Evolutionary conservation across 345 rosid species (phyloP).

Genomic region (Dipteronia dyeriana): DNA sequence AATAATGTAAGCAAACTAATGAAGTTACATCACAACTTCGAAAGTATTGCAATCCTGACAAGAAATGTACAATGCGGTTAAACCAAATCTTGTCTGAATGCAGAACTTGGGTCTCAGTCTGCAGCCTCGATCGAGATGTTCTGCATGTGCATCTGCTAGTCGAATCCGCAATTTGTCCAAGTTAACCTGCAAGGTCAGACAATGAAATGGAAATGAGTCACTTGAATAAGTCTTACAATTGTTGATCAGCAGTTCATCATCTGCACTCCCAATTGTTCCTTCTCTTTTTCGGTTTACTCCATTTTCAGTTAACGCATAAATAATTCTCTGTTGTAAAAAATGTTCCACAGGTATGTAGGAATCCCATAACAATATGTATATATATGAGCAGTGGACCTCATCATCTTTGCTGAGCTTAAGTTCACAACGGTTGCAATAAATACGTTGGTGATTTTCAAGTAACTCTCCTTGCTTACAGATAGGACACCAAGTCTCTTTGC

Average conservation of each 20-base stretch:
- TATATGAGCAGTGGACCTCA: conserved; percentile 46
- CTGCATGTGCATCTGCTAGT: conserved; percentile 62
- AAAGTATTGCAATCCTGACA: conserved; percentile 68
- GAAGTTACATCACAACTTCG: conserved; percentile 59
- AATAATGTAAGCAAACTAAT: background rate
- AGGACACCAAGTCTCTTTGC: conserved; percentile 80
- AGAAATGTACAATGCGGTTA: conserved; percentile 73
- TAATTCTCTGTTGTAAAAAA: too few species aligned
- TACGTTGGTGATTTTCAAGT: conserved; percentile 54
- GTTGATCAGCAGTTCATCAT: too few species aligned
- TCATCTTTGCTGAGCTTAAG: conserved; percentile 61
- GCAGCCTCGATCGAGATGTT: conserved; percentile 80
- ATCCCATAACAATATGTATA: background rate
- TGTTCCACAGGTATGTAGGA: too few species aligned
- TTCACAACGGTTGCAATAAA: conserved; percentile 67
- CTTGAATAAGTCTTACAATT: background rate
- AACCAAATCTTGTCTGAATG: conserved; percentile 45
- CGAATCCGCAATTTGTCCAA: conserved; percentile 49
- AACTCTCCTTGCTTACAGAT: conserved; percentile 79
- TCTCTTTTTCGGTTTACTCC: background rate
- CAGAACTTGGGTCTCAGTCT: conserved; percentile 64
- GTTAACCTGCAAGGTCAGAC: conserved; percentile 46
- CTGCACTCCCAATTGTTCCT: background rate
- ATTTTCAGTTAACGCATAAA: background rate
- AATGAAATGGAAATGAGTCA: background rate